phyloP scores from a whole-genome alignment of 2,329 filamentous ascomycete species.

The Fusarium dlaminii region DNA sequence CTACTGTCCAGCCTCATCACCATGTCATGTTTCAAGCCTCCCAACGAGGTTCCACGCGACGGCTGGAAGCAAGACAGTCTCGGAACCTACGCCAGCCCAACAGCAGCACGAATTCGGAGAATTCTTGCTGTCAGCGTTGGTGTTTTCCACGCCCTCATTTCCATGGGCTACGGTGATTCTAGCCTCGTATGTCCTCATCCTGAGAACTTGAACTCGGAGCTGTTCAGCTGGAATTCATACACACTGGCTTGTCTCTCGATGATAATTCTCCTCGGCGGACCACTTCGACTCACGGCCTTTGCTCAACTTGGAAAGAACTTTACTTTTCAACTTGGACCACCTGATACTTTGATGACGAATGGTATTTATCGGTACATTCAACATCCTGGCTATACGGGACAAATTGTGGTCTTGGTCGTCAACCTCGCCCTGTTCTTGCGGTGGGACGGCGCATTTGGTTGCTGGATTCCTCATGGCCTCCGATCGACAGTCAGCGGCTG shows the following conservation, averaged over 20 bases:
- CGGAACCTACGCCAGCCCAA: background rate
- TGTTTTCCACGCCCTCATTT: background rate
- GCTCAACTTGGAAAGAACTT: background rate
- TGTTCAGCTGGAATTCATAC: background rate
- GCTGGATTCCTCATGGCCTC: background rate
- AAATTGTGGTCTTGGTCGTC: background rate
- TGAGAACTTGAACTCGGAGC: background rate
- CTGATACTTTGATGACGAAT: background rate
- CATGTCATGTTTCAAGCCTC: background rate
- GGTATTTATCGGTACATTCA: background rate
- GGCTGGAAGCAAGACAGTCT: slow-evolving; percentile 1
- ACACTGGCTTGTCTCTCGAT: background rate
- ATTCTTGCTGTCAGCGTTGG: background rate
- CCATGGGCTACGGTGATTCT: background rate
- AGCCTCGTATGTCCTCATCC: background rate
- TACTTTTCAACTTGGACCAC: background rate
- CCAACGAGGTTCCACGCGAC: background rate
- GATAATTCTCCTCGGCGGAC: background rate
- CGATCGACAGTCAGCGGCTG: background rate
- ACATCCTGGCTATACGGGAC: background rate
- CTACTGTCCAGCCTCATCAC: background rate
- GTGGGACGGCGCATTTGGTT: background rate
- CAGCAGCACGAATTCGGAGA: background rate
- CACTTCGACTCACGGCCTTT: background rate
- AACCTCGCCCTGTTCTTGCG: background rate